Evolutionary conservation across 257 asterid genomes (phyloP).

Genomic region (Solanum chaucha): DNA sequence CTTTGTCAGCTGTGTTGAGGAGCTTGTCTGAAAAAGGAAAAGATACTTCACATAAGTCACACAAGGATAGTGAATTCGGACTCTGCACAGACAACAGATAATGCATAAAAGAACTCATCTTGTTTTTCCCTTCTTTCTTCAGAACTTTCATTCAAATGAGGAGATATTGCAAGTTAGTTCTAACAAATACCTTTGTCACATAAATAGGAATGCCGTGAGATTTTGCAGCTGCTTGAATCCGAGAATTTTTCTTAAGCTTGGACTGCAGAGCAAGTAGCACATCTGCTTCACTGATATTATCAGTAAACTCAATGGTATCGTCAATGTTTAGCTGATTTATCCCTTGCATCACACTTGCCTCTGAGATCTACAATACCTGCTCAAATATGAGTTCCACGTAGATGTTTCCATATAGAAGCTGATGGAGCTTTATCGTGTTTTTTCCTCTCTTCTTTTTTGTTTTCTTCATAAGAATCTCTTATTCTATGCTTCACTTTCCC

Average conservation of each 20-base stretch:
- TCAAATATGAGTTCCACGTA: slow-evolving; percentile 28
- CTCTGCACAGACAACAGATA: neutral
- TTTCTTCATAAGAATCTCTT: neutral
- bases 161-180: neutral
- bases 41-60: neutral
- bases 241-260: slow-evolving; percentile 82
- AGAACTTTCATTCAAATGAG: neutral
- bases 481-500: neutral
- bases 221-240: slow-evolving; percentile 91
- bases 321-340: slow-evolving; percentile 58
- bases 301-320: slow-evolving; percentile 54
- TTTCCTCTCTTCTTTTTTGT: neutral
- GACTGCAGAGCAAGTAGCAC: slow-evolving; percentile 78
- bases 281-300: slow-evolving; percentile 91
- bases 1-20: slow-evolving; percentile 56
- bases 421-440: neutral
- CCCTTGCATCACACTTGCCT: slow-evolving; percentile 73
- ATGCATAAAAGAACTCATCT: neutral
- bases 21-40: slow-evolving; percentile 46
- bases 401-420: slow-evolving; percentile 12
- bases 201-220: slow-evolving; percentile 83
- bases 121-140: neutral
- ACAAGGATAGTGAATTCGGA: neutral
- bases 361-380: slow-evolving; percentile 77
- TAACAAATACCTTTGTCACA: slow-evolving; percentile 47